Evolutionary conservation across 73 alveolate species (phyloP), one percentile per base, ranked within the genome.

Genomic region (Loxodes magnus): DNA sequence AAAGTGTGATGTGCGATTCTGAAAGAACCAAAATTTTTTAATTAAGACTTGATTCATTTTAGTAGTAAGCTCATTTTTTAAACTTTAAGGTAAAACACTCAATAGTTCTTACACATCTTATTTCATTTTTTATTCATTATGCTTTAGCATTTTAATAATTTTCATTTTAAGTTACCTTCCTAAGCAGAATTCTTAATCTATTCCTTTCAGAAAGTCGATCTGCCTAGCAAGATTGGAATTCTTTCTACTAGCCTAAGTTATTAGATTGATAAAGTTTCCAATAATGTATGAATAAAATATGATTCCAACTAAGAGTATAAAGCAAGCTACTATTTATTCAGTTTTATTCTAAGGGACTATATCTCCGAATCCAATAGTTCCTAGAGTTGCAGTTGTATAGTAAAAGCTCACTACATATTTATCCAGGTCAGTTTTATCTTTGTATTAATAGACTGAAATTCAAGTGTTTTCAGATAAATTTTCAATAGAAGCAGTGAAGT

Each of bases 301-400:
- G 5, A 38, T 28, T 7, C 52, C 52, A 7, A 38, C 19, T 5
- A 38, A 14, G 31, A 38, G 5, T 6, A 38, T 7, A 7, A 38
- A 38, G 9, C n/a, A 38, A 14, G 52, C 21, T 14, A 14, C n/a
- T 7, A 5, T 14, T 28, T 28, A 14, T 38, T 38, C 52, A 38
- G 19, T 5, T 38, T 14, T 6, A 7, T 22, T 38, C 6, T 7
- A 6, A 7, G 52, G 52, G 21, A 38, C 52, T 5, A 38, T 12
- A 38, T 38, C 52, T 10, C 52, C 52, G 19, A 38, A 38, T 6
- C 52, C 52, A 5, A 38, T 38, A 5, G 52, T 38, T 5, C 7
- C 52, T 6, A 38, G n/a, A 7, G 52, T 38, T 38, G n/a, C 31
- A 22, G 19, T 38, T 10, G 19, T 28, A 12, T 14, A 38, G 19